These are phyloP conservation scores for Tothia fuscella DNA, from an alignment of 2,329 filamentous ascomycete genomes.

Conservation along the genomic window DNA sequence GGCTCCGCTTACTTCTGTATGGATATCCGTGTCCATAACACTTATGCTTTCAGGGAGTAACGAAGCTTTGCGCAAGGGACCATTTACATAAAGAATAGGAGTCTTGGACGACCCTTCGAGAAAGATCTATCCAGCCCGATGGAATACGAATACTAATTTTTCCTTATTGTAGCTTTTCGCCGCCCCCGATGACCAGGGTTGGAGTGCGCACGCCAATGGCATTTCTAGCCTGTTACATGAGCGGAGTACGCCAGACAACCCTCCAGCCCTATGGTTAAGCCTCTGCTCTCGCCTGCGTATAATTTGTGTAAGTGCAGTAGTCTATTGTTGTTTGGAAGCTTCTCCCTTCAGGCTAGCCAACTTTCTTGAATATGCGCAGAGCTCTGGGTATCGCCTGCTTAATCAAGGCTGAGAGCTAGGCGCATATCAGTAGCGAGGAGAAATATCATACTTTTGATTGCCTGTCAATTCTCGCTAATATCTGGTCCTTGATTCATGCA, in stretches of 20 bases:
- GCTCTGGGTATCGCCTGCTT: too few species aligned
- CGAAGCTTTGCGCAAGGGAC: background rate
- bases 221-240: background rate
- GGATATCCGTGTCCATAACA: background rate
- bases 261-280: background rate
- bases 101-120: background rate
- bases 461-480: too few species aligned
- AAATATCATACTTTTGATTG: too few species aligned
- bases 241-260: background rate
- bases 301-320: background rate
- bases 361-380: too few species aligned
- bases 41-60: background rate
- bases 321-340: too few species aligned
- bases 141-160: background rate
- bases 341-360: too few species aligned
- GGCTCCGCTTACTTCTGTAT: background rate
- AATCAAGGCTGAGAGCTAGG: too few species aligned
- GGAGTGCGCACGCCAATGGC: constrained; percentile 1
- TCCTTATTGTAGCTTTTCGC: background rate
- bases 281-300: constrained; percentile 3
- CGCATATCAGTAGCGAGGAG: too few species aligned
- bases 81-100: background rate
- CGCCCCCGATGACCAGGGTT: background rate
- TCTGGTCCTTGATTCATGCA: background rate
- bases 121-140: background rate